These are phyloP conservation scores for Uronychia binucleata DNA, from an alignment of 73 alveolate genomes.

Conservation along the genomic window DNA sequence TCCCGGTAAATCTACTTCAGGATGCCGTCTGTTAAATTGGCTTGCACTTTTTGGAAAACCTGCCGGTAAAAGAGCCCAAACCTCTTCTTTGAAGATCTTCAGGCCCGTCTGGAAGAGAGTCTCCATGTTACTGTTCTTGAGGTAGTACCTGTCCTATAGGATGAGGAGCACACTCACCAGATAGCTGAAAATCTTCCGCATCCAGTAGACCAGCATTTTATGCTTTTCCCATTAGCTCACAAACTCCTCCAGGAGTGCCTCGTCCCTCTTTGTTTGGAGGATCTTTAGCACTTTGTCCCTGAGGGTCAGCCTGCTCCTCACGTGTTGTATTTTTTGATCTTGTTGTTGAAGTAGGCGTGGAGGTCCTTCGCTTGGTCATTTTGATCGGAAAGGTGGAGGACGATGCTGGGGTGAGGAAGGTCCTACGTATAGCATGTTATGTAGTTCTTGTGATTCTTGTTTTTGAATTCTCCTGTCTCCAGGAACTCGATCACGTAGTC, in stretches of 20 bases:
- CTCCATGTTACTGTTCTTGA: constrained; percentile 51
- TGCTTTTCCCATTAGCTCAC: constrained; percentile 61
- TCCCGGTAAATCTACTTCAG: constrained; percentile 53
- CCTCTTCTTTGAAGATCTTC: constrained; percentile 40
- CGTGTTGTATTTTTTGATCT: constrained; percentile 35
- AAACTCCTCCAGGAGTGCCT: constrained; percentile 25
- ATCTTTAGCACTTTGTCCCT: constrained; percentile 31
- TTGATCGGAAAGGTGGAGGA: constrained; percentile 57
- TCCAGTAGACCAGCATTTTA: constrained; percentile 64
- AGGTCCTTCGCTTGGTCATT: constrained; percentile 56
- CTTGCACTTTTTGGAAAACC: constrained; percentile 32
- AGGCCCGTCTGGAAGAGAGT: constrained; percentile 52
- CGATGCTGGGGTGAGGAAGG: constrained; percentile 14
- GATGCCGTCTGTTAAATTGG: constrained; percentile 23
- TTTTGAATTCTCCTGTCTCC: constrained; percentile 54
- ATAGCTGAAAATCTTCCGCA: constrained; percentile 65
- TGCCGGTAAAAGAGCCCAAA: background rate
- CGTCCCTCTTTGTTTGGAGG: constrained; percentile 41
- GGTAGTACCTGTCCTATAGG: constrained; percentile 63
- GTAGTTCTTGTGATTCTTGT: constrained; percentile 57
- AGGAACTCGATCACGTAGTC: constrained; percentile 41
- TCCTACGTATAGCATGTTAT: constrained; percentile 49
- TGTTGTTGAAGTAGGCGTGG: constrained; percentile 41
- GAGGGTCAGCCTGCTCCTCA: background rate
- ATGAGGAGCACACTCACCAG: constrained; percentile 28